A percentile compares a stretch with the other conserved stretches of the same genome.
Evolutionary conservation across 352 stramenopile species (phyloP).

Genomic region (Phytopythium aichiense): DNA sequence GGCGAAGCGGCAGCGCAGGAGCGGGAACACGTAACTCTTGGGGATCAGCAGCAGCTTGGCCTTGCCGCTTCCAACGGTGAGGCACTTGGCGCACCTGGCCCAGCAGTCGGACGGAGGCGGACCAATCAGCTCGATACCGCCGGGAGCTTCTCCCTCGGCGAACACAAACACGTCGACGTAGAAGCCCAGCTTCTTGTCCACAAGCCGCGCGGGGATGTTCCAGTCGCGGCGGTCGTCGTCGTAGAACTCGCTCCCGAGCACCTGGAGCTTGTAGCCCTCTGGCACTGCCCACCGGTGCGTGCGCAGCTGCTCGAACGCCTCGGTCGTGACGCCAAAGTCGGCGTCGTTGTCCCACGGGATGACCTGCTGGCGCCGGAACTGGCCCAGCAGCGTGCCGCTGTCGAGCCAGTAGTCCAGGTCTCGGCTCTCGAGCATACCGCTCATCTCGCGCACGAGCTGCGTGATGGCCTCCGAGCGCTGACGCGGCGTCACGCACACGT

Average conservation of each 20-base stretch:
- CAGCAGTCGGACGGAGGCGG: slow-evolving; percentile 36
- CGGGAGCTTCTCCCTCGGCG: slow-evolving; percentile 19
- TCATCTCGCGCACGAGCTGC: slow-evolving; percentile 36
- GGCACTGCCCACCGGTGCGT: slow-evolving; percentile 20
- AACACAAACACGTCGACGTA: slow-evolving; percentile 71
- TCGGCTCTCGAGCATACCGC: slow-evolving; percentile 27
- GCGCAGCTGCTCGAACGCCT: slow-evolving; percentile 36
- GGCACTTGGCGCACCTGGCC: slow-evolving; percentile 44
- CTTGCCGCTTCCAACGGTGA: slow-evolving; percentile 20
- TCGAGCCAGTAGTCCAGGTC: slow-evolving; percentile 68
- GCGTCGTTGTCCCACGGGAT: slow-evolving; percentile 52
- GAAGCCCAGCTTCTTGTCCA: slow-evolving; percentile 56
- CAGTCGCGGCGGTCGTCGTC: slow-evolving; percentile 29
- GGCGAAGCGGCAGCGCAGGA: slow-evolving; percentile 40
- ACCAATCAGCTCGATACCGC: slow-evolving; percentile 30
- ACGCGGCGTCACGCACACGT: slow-evolving; percentile 30
- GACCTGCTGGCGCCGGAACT: slow-evolving; percentile 44
- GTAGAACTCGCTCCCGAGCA: slow-evolving; percentile 40
- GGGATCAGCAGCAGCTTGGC: slow-evolving; percentile 32
- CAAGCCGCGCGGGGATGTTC: slow-evolving; percentile 51
- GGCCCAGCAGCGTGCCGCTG: slow-evolving; percentile 52
- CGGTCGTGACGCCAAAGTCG: slow-evolving; percentile 46
- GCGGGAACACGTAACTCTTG: slow-evolving; percentile 40
- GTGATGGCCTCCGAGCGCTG: slow-evolving; percentile 37
- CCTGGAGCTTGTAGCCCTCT: slow-evolving; percentile 40